Evolutionary conservation across 352 stramenopile species (phyloP).

Genomic region (Peronospora belbahrii): DNA sequence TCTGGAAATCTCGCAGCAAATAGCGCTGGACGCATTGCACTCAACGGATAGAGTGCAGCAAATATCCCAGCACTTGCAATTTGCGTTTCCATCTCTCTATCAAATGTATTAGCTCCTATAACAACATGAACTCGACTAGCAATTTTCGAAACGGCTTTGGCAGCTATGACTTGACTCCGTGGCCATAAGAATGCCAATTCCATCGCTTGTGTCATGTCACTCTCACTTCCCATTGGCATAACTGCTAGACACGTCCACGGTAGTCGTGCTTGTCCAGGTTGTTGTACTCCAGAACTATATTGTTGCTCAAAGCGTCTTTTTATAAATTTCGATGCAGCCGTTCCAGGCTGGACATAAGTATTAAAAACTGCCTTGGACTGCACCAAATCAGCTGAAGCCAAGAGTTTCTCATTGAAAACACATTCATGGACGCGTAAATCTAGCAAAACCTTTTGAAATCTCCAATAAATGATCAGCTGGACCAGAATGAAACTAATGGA

Average conservation of each 20-base stretch:
- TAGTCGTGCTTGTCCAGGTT: conserved; percentile 31
- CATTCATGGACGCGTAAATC: conserved; percentile 60
- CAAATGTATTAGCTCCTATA: conserved; percentile 21
- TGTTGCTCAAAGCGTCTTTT: conserved; percentile 65
- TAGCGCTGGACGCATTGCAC: conserved; percentile 23
- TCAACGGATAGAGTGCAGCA: conserved; percentile 26
- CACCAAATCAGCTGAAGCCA: conserved; percentile 28
- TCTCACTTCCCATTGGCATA: conserved; percentile 29
- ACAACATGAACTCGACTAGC: conserved; percentile 40
- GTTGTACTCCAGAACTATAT: conserved; percentile 16
- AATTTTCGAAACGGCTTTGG: conserved; percentile 20
- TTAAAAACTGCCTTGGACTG: conserved; percentile 10
- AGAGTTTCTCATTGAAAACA: conserved; percentile 45
- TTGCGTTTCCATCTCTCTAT: conserved; percentile 7
- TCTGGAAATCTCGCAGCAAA: conserved; percentile 47
- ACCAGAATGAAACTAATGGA: conserved; percentile 37
- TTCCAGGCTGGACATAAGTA: conserved; percentile 11
- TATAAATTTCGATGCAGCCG: conserved; percentile 33
- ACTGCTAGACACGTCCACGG: conserved; percentile 59
- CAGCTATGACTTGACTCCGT: conserved; percentile 39
- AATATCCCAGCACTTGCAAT: conserved; percentile 25
- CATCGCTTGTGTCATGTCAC: conserved; percentile 20
- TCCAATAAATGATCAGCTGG: conserved; percentile 38
- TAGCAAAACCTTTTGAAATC: conserved; percentile 43
- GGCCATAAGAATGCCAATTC: conserved; percentile 53